phyloP scores from a whole-genome alignment of 345 rosid genomes.

The Camelina sativa region DNA sequence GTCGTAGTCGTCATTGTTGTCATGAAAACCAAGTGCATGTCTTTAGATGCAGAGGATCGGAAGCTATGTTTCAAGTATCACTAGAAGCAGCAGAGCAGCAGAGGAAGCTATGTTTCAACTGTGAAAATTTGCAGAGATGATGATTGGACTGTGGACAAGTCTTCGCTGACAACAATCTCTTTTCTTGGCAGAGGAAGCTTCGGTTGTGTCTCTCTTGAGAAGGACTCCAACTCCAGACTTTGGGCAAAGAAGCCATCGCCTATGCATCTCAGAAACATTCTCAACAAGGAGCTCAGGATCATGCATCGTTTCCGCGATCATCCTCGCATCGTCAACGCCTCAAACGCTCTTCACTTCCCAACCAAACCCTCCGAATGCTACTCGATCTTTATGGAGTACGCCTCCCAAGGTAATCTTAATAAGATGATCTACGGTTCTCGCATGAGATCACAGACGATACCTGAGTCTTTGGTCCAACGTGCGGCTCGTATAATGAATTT shows the following conservation, averaged over 20 bases:
- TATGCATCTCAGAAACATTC: neutral
- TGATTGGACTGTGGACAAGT: neutral
- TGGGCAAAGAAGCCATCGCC: constrained; percentile 15
- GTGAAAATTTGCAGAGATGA: neutral
- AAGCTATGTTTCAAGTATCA: too few species aligned
- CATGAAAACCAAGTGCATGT: too few species aligned
- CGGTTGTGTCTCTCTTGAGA: neutral
- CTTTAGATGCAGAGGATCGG: too few species aligned
- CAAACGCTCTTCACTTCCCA: neutral
- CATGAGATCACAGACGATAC: neutral
- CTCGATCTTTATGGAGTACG: constrained; percentile 27
- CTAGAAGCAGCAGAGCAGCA: too few species aligned
- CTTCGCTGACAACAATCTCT: neutral
- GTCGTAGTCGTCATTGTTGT: too few species aligned
- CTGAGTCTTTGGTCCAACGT: neutral
- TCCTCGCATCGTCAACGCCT: constrained; percentile 8
- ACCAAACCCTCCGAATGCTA: neutral
- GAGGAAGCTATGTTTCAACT: too few species aligned
- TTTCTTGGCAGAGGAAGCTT: neutral
- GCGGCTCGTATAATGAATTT: constrained; percentile 17
- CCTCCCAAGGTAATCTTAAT: neutral
- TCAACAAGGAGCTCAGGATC: constrained; percentile 26
- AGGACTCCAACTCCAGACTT: neutral
- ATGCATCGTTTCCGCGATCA: constrained; percentile 12
- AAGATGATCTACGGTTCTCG: neutral